A percentile compares a stretch with the other conserved stretches of the same genome.
phyloP scores from a whole-genome alignment of 345 rosid genomes.

The Clausena lansium region DNA sequence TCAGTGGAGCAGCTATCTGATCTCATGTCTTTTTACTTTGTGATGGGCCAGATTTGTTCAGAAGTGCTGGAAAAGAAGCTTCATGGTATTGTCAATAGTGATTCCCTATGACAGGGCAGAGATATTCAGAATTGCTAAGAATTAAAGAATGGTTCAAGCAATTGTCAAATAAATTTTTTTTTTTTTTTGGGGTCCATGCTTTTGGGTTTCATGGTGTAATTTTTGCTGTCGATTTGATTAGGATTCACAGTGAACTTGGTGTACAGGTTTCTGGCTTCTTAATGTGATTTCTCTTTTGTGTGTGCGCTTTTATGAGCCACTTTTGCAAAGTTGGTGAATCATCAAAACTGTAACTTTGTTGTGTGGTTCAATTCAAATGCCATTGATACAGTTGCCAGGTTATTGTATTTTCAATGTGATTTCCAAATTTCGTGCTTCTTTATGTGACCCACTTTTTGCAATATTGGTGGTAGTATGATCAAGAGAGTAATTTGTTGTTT shows the following conservation, averaged over 20 bases:
- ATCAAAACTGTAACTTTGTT: too few species aligned
- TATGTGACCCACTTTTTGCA: neutral
- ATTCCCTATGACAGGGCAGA: neutral
- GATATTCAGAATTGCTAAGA: neutral
- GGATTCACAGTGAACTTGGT: neutral
- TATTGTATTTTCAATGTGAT: too few species aligned
- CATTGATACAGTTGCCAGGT: too few species aligned
- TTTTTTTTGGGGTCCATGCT: neutral
- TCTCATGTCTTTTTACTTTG: constrained; percentile 67
- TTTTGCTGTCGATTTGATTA: neutral
- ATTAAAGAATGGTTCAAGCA: neutral
- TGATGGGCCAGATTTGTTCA: constrained; percentile 80
- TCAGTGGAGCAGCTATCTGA: constrained; percentile 68
- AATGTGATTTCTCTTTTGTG: neutral
- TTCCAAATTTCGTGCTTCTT: too few species aligned
- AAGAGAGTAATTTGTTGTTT: neutral
- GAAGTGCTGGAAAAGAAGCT: constrained; percentile 66
- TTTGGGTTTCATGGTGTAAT: neutral
- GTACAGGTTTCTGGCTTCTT: neutral
- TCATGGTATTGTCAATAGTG: constrained; percentile 40
- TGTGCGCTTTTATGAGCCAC: too few species aligned
- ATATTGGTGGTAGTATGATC: neutral
- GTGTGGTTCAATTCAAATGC: too few species aligned
- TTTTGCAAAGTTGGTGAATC: too few species aligned
- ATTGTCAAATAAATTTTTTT: neutral